Evolutionary conservation across 768 basidiomycete species (phyloP).

Genomic region (Ramaria rubella): DNA sequence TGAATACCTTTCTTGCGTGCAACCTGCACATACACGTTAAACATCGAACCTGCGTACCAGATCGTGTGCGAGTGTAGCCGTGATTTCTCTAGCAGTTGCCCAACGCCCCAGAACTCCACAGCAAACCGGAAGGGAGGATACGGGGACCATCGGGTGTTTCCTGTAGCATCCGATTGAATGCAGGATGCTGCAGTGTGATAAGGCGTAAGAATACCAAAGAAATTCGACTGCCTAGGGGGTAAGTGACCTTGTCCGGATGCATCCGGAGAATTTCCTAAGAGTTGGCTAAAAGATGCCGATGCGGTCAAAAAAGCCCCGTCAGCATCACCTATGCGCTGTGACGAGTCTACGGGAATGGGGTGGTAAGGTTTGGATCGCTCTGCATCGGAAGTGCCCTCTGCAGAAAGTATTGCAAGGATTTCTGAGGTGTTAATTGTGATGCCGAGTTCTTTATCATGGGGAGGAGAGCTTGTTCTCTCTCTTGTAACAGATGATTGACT

Average conservation of each 20-base stretch:
- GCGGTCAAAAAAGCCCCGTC: conserved; percentile 27
- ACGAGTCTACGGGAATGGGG: conserved; percentile 62
- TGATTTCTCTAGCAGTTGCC: conserved; percentile 75
- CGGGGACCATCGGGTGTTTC: conserved; percentile 52
- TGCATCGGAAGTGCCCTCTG: conserved; percentile 14
- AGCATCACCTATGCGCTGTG: conserved; percentile 65
- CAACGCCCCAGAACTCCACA: conserved; percentile 88
- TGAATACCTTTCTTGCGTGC: conserved; percentile 76
- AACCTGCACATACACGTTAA: conserved; percentile 85
- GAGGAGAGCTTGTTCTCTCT: conserved; percentile 3
- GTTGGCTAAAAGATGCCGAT: conserved; percentile 40
- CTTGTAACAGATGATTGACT: conserved; percentile 22
- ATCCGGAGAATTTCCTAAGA: conserved; percentile 18
- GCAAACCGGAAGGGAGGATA: conserved; percentile 78
- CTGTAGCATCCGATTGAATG: conserved; percentile 36
- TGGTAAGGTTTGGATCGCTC: conserved; percentile 41
- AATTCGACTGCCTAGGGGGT: conserved; percentile 42
- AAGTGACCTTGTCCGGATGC: conserved; percentile 24
- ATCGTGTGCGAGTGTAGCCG: conserved; percentile 79
- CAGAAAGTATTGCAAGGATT: conserved; percentile 32
- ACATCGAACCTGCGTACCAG: conserved; percentile 85
- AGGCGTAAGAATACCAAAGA: conserved; percentile 55
- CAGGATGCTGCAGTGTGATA: conserved; percentile 26
- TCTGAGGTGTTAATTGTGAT: conserved; percentile 50
- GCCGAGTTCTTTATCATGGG: conserved; percentile 57